Evolutionary conservation across 495 filamentous ascomycete genomes (phyloP), one percentile per base, ranked within the genome.

Genomic region (Penicillium verhagenii): DNA sequence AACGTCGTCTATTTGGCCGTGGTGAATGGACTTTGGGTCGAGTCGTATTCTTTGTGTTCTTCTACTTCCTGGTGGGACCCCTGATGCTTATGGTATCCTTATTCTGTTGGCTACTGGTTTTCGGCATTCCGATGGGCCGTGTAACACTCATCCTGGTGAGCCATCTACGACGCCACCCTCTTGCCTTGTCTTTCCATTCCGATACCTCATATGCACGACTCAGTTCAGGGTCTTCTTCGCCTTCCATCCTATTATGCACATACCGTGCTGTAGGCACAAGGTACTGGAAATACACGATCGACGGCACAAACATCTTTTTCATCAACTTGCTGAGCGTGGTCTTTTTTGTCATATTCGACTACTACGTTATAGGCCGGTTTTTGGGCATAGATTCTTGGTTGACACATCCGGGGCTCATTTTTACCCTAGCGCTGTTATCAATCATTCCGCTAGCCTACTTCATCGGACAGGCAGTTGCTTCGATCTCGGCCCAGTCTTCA

Each of bases 251-350:
- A 39, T 76, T 99, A 10, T 99, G 94, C 79, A 97, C 95, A 11
- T 97, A 99, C 71, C 90, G 95, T 55, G 94, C 93, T 25, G 93
- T 92, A 13, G 94, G 94, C 19, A 72, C 86, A 43, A 91, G 93
- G 70, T 99, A 99, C 73, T 99, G 95, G 91, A 99, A 97, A 69
- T 99, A 99, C 70, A 99, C 94, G 13, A 80, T 99, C 54, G 94
- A 97, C 61, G 94, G 94, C 49, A 97, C 95, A 42, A 99, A 99
- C 72, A 93, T 99, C 64, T 97, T 97, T 73, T 84, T 99, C 63
- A 96, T 99, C 75, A 99, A 99, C 65, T 80, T 99, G 40, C 88
- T 97, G 71, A 86, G 81, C 19, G 81, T 99, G 28, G 93, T 97
- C 39, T 71, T 89, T 16, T 96, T 99, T 61, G 90, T 90, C 63